phyloP scores from a whole-genome alignment of 225 moss, liverwort and hornwort genomes.

The Asterella californica region DNA sequence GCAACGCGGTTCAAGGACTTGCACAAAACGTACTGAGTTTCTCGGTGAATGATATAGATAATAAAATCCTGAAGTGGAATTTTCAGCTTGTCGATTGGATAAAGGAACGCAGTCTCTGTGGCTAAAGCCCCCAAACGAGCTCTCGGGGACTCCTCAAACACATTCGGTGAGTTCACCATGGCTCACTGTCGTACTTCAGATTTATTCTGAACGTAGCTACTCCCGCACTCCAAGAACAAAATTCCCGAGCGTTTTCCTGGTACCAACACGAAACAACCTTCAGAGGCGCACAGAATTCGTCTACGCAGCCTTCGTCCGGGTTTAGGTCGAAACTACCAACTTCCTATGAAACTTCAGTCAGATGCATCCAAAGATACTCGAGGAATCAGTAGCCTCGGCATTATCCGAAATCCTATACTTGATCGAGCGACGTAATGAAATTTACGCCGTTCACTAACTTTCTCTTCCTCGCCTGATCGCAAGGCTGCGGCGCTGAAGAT shows the following conservation, averaged over 20 bases:
- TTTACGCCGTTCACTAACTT: not conserved
- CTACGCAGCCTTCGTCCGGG: not conserved
- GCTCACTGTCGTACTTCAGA: not conserved
- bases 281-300: too few relatives aligned
- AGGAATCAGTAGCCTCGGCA: not conserved
- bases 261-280: not conserved
- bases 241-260: not conserved
- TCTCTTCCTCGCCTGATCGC: not conserved
- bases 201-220: not conserved
- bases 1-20: too few relatives aligned
- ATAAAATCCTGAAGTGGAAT: slow-evolving; percentile 71
- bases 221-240: not conserved
- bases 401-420: not conserved
- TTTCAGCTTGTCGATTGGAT: slow-evolving; percentile 78
- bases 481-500: not conserved
- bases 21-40: not conserved
- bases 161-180: slow-evolving; percentile 25
- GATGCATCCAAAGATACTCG: not conserved
- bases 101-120: slow-evolving; percentile 58
- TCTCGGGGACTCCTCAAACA: slow-evolving; percentile 47
- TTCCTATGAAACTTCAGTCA: not conserved
- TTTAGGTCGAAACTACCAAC: not conserved
- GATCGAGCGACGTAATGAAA: not conserved
- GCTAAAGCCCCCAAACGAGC: slow-evolving; percentile 54
- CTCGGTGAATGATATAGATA: not conserved